phyloP scores from a whole-genome alignment of 164 flowering plant genomes.

The Chloranthus sessilifolius region DNA sequence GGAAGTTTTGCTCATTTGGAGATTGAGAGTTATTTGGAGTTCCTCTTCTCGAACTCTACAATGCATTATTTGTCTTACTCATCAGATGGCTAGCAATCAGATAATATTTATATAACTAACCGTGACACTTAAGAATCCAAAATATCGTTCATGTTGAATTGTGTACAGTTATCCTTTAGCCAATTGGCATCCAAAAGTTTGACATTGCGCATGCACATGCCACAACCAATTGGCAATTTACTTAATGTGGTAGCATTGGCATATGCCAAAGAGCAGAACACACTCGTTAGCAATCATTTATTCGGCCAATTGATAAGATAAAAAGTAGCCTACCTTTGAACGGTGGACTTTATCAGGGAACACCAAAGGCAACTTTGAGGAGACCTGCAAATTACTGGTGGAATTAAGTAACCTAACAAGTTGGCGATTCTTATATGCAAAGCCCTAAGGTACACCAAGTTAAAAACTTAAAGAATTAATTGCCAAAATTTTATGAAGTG shows the following conservation, averaged over 20 bases:
- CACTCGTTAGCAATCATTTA: no score
- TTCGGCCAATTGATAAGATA: not conserved
- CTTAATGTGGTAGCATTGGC: no score
- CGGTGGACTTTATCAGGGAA: conserved; percentile 70
- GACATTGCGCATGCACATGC: no score
- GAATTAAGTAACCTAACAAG: not conserved
- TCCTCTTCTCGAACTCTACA: not conserved
- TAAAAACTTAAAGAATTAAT: not conserved
- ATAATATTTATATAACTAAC: no score
- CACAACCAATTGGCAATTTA: no score
- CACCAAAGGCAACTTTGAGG: conserved; percentile 63
- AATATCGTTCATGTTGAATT: no score
- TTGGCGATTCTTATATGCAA: not conserved
- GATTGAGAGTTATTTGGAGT: not conserved
- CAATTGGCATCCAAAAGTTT: no score
- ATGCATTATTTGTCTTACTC: not conserved
- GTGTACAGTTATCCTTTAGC: no score
- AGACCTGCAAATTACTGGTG: conserved; percentile 32
- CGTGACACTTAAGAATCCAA: no score
- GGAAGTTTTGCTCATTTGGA: not conserved
- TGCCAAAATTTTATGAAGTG: not conserved
- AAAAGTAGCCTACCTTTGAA: conserved; percentile 41
- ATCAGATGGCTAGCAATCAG: no score
- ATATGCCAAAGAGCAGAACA: no score
- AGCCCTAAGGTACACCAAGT: not conserved